Evolutionary conservation across 2,329 filamentous ascomycete genomes (phyloP), one percentile per base, ranked within the genome.

Genomic region (Aspergillus latus): DNA sequence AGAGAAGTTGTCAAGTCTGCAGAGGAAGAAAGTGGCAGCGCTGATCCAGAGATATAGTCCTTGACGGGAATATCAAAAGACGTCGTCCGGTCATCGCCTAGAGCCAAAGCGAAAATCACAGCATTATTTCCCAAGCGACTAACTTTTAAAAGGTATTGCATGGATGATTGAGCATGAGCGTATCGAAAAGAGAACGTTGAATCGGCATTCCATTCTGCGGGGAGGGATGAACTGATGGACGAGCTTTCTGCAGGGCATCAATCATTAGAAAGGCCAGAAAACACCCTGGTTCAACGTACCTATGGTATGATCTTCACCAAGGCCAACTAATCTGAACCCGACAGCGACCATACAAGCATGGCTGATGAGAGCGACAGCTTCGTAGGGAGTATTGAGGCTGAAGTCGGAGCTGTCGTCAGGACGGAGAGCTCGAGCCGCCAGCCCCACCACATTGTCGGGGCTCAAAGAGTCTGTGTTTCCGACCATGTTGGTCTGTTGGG

Each of bases 321-420:
- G 86, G 1, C 92, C 92, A 15, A 91, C 75, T 3, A 97, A 80
- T 52, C 87, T 83, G 72, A 97, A 97, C 61, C 86, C 89, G 2
- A 93, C 84, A 7, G 87, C 86, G 26, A 84, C 72, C 86, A 97
- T 89, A 66, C 87, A 91, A 3, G 90, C 88, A 72, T 99, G 93
- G 16, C 87, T 80, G 60, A 95, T 87, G 26, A 97, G 82, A 13
- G 90, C 91, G 59, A 97, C 79, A 47, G 88, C 90, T 76, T 97
- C 92, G 71, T 88, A 90, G 0, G 88, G 59, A 59, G 72, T 73
- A 49, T 74, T 73, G 59, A 80, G 64, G 48, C 59, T 68, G 26
- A 60, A 62, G 47, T 67, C 64, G 28, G 57, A 59, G 39, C 64
- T 64, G 30, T 56, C 62, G 56, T 68, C 65, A 26, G 62, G 58